Base-by-base conservation (phyloP, 768 basidiomycete genomes). In the Hydnomerulius pinastri region DNA sequence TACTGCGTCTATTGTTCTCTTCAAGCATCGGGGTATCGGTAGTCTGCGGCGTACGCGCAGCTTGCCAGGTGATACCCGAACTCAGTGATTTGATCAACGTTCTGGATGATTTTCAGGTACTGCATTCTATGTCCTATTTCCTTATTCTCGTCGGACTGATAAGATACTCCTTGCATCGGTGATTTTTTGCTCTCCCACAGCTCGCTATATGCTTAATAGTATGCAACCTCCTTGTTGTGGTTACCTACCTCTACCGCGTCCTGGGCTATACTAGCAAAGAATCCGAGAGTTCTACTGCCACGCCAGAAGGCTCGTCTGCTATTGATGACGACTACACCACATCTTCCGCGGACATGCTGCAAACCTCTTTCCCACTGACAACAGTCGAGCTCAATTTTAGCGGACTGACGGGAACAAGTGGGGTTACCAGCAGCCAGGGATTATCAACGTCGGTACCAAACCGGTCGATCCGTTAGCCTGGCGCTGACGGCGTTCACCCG, bases 201-300 rank as follows among this genome's bases (percentile, higher is more conserved):
- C 30, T 54, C n/a, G 46, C 57, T 1, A 27, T 46, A 6, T 52
- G 48, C 23, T 20, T 63, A n/a, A 27, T 62, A 6, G 51, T 54
- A 7, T 64, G 60, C 43, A 62, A 66, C 18, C 36, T 66, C 2
- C 51, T 64, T 18, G 56, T 66, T 28, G 43, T 66, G 18, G 56
- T 42, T 36, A 67, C 65, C 6, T 57, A 65, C 29, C 24, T 64
- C 32, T 64, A 67, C 46, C 58, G 65, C 17, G 37, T 55, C 11
- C 35, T 65, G 6, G 35, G 53, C 24, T 29, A 12, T 32, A 25
- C 25, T 9, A n/a, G 6, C 9, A 29, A 27, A 18, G 24, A 23
- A 5, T 9, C 23, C 11, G 1, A 1, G 6, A 7, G 4, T 5
- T n/a, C n/a, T n/a, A 43, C 40, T 2, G 4, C 39, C 38, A 42